Base-by-base conservation (phyloP, 805 yeast species). In the Hanseniaspora lindneri region DNA sequence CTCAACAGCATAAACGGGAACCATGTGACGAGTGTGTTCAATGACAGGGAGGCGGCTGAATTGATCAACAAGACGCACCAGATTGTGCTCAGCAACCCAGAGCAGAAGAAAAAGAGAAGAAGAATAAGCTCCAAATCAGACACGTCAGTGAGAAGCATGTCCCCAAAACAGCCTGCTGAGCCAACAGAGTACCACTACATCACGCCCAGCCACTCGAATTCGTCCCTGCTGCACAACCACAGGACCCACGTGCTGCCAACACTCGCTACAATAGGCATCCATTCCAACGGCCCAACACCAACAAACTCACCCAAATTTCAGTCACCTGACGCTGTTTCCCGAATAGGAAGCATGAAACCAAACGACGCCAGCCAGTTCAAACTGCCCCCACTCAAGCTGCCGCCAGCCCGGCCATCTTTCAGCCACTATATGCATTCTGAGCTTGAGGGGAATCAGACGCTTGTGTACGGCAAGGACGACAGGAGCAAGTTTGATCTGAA, bases 1-100 rank as follows among this genome's bases (percentile, higher is more conserved):
- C 21, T 52, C 24, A 52, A 52, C 19, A 36, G 25, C 21, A 24
- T 39, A 3, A 44, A 41, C 7, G 41, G 24, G 8, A 30, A 41
- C 5, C 13, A 41, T 16, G n/a, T 42, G 3, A n/a, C 25, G 3
- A 23, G 34, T n/a, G n/a, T 42, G 13, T 42, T 42, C 20, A 28
- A 17, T 42, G 27, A 16, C 3, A n/a, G 19, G 6, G 16, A 16
- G 1, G 32, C 19, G 2, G 1, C 8, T 19, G 27, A 34, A 11
- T 30, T 30, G 34, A 43, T 28, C 3, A n/a, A 17, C 16, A 27
- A 23, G 9, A 25, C 41, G 5, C 28, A 25, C 5, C 20, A 25
- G 7, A 19, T 35, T n/a, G 39, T 42, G 17, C 25, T 11, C 4
- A 42, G 17, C 17, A 24, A 32, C 4, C 21, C 21, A 10, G 39